Base-by-base conservation (phyloP, 371 early-diverging fungal genomes). In the Mortierella polycephala region DNA sequence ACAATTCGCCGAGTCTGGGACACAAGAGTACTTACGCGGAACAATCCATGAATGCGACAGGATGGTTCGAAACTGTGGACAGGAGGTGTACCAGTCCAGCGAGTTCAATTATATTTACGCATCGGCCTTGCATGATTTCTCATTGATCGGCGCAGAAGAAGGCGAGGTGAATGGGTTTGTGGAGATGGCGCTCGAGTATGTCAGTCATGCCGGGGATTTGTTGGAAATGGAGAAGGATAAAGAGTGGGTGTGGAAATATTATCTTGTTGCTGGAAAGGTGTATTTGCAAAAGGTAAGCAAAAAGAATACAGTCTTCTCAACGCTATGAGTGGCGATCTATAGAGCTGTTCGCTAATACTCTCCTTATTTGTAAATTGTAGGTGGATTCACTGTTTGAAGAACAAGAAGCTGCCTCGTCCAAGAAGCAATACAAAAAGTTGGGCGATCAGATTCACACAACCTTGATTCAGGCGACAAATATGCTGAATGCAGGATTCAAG, bases 11-110 rank as follows among this genome's bases (percentile, higher is more conserved):
- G 79, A 77, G 54, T 68, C 65, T 1, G 79, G 79, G 7, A 58
- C 79, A 7, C 79, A 77, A 37, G 79, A 77, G 40, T 77, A 77
- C 44, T 60, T 89, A 52, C 87, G 89, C 37, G 89, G 89, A 16
- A 86, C 88, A 0, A 84, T 89, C 62, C 88, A 89, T 62, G 89
- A 89, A 61, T 88, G 87, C 13, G 89, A 89, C 59, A 81, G 89
- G 51, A 89, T 89, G 70, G 62, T 88, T 18, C 87, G 89, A 11
- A 89, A 89, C 72, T 85, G 85, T 76, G 68, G 72, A 0, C 63
- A 72, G 53, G 72, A 75, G 7, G 76, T 75, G 40, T 75, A 75
- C 40, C 69, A 76, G 3, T 86, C 87, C 18, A 68, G 84, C 13
- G 67, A 81, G 20, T 88, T 88, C 69, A 84, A 89, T 59, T 84